Evolutionary conservation across 805 yeast species (phyloP), one percentile per base, ranked within the genome.

Genomic region (Maudiozyma bulderi): DNA sequence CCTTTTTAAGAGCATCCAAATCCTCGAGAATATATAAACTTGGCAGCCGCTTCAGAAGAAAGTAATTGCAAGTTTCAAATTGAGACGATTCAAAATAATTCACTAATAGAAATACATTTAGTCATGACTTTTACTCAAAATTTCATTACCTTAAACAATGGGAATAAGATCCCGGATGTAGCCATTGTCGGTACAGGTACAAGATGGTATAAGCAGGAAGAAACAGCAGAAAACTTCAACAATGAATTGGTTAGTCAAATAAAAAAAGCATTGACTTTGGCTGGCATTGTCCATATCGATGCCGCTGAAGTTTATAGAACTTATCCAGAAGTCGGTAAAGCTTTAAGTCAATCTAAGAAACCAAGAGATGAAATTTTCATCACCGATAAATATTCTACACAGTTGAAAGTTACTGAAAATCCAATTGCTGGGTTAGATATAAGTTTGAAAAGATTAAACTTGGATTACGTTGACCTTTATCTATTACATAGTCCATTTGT

Each of bases 171-270:
- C 35, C 76, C 75, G 30, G 73, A 73, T 6, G 62, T 80, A 45
- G 81, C 82, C 32, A 60, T 70, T 50, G 70, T 79, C 15, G 85
- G 85, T 6, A 70, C 81, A 1, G 85, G 85, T 42, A 78, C 84
- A 33, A 73, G 71, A 54, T 80, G 84, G 83, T 68, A n/a, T 51
- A 67, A 72, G 38, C 41, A n/a, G 3, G 52, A 54, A 5, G 67
- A 61, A 33, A 56, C 53, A 2, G 56, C 58, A 5, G 53, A 55
- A 2, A 56, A 50, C 10, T 57, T 67, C 53, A 64, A 67, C 38
- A 50, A 64, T 3, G 58, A 57, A 8, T 56, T 72, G n/a, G 65
- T 70, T 3, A 63, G 57, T 1, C 67, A 65, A 39, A 48, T 69
- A 26, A 52, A 57, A 28, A 54, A 61, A 31, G 70, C 71, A 2